Evolutionary conservation across 73 alveolate species (phyloP), one percentile per base, ranked within the genome.

Genomic region (Symbiodinium natans): DNA sequence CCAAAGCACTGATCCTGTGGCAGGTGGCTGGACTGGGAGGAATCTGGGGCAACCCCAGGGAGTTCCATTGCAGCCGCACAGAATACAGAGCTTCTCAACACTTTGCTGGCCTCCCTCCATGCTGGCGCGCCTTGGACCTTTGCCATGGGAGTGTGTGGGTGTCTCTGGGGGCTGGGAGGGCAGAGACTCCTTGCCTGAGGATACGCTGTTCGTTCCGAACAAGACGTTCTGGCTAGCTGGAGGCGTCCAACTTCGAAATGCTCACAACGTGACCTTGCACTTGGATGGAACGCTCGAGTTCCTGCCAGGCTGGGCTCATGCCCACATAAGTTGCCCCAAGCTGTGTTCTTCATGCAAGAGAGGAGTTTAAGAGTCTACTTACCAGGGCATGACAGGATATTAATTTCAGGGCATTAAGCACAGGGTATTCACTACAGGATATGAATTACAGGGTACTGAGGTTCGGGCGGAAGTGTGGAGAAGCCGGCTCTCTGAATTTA

Each of bases 201-300:
- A 90, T 88, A 90, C 96, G 1, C 39, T 90, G 54, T 71, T 40
- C 77, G 77, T 90, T n/a, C 27, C 88, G 27, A 63, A 59, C 86
- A 90, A 90, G 52, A 90, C 96, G 41, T 90, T 90, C 46, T 90
- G 96, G 96, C 52, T 90, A 48, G 96, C 96, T 8, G 96, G 96
- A 19, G 96, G 96, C 15, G 96, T 90, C 17, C 88, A 63, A 3
- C 38, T 90, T 21, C 39, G 29, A 42, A 71, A 90, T n/a, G 86
- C 96, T 48, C 86, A 21, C 48, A 38, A 90, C 41, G 77, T 90
- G 9, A 68, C 86, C 31, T 52, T 90, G 74, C 96, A 68, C 52
- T 41, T 90, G 96, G 96, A 90, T 41, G 96, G 96, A 40, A 90
- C 87, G 40, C 87, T 90, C 52, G 77, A 90, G 48, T 90, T 90